Percentiles rank a stretch among this genome's conserved stretches.
Conservation (phyloP, 2,329 filamentous ascomycete genomes). For the Metarhizium brunneum region DNA sequence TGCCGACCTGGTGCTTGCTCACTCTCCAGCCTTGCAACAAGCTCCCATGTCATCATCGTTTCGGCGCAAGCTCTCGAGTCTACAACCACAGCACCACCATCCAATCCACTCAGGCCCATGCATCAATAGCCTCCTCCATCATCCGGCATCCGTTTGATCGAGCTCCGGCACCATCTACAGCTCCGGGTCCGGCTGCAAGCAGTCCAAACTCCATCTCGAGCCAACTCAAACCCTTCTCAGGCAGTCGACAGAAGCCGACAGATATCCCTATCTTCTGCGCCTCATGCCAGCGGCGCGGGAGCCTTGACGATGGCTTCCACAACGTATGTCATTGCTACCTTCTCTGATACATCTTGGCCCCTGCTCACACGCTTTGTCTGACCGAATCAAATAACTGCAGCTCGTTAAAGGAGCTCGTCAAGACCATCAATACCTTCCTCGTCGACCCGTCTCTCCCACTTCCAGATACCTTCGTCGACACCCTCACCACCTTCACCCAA, state of each 20-base stretch:
- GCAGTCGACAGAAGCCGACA: not conserved
- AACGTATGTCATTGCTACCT: slow-evolving; percentile 13
- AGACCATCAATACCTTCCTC: slow-evolving; percentile 43
- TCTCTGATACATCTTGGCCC: not conserved
- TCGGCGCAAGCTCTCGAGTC: not conserved
- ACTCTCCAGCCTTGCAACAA: not conserved
- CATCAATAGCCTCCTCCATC: not conserved
- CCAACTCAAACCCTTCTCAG: not conserved
- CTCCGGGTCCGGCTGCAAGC: not conserved
- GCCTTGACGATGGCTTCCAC: slow-evolving; percentile 15
- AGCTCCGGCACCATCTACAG: not conserved
- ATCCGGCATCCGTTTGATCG: not conserved
- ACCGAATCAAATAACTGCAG: slow-evolving; percentile 22
- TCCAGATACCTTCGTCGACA: slow-evolving; percentile 52
- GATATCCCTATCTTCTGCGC: not conserved
- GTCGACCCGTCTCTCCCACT: slow-evolving; percentile 48
- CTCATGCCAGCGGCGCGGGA: slow-evolving; percentile 1
- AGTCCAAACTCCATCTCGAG: not conserved
- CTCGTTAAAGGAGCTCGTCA: slow-evolving; percentile 52
- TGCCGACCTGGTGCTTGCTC: not conserved
- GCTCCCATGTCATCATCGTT: not conserved
- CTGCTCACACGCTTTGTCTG: not conserved
- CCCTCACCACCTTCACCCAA: slow-evolving; percentile 58
- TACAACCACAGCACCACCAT: not conserved
- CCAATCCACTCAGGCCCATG: not conserved